Evolutionary conservation across 176 grass and related monocot genomes (phyloP).

Genomic region (maize (Zea mays)): DNA sequence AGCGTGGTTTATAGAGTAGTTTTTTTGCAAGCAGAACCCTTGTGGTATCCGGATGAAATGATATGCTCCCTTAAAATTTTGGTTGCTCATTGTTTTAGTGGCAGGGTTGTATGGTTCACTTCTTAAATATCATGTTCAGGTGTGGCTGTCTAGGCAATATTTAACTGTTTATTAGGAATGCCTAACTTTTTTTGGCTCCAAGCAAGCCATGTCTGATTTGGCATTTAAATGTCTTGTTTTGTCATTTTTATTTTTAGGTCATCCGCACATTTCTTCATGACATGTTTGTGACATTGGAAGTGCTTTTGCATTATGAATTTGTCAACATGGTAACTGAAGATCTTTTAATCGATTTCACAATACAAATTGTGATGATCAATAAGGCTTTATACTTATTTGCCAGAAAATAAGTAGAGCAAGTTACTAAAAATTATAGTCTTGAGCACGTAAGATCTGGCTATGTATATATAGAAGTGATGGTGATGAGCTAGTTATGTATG

Average conservation of each 20-base stretch:
- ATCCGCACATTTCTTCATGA: neutral
- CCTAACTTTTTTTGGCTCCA: neutral
- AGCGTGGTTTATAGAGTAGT: neutral
- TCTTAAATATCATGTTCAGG: conserved; percentile 17
- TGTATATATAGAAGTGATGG: neutral
- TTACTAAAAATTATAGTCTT: neutral
- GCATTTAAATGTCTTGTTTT: neutral
- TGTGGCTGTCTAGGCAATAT: conserved; percentile 13
- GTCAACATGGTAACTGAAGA: neutral
- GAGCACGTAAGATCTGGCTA: neutral
- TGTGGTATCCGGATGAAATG: neutral
- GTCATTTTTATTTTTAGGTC: neutral
- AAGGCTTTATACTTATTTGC: neutral
- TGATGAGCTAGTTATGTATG: neutral
- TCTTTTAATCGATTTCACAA: neutral
- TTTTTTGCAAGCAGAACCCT: neutral
- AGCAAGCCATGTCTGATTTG: neutral
- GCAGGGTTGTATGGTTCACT: neutral
- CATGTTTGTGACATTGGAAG: neutral
- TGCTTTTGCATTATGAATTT: conserved; percentile 17
- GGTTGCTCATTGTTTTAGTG: neutral
- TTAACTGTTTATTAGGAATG: conserved; percentile 24
- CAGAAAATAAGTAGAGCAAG: neutral
- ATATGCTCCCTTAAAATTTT: neutral
- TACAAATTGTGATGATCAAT: neutral